A percentile compares a stretch with the other conserved stretches of the same genome.
These are phyloP conservation scores for Cubamyces lactineus DNA, from an alignment of 768 basidiomycete genomes.

Conservation along the genomic window DNA sequence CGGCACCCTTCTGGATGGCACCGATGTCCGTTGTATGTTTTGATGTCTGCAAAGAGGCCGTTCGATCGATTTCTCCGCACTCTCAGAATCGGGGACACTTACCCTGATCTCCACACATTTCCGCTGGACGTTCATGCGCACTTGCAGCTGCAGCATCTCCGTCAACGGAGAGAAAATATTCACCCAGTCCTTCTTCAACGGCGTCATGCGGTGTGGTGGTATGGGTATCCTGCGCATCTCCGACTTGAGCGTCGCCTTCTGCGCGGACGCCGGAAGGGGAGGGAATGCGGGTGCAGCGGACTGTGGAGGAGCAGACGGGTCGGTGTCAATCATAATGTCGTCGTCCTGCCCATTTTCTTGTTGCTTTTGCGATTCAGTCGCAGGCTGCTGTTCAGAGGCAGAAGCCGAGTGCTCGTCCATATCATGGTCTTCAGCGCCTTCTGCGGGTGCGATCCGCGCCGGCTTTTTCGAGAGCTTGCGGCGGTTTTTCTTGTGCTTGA, in stretches of 20 bases:
- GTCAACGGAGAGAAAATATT: conserved; percentile 94
- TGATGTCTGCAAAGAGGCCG: conserved; percentile 66
- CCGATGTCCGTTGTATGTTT: conserved; percentile 93
- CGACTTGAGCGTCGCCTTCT: conserved; percentile 63
- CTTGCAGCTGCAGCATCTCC: conserved; percentile 92
- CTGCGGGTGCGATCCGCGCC: conserved; percentile 22
- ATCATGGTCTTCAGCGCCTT: conserved; percentile 27
- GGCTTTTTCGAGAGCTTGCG: conserved; percentile 48
- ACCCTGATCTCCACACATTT: conserved; percentile 93
- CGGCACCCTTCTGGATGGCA: conserved; percentile 93
- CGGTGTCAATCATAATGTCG: conserved; percentile 62
- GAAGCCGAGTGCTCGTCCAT: conserved; percentile 19
- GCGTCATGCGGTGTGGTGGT: conserved; percentile 97
- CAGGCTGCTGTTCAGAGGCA: conserved; percentile 9
- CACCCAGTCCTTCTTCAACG: conserved; percentile 95
- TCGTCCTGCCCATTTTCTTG: conserved; percentile 49
- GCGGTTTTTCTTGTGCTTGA: conserved; percentile 47
- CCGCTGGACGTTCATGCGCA: conserved; percentile 94
- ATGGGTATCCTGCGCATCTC: conserved; percentile 90
- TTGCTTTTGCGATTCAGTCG: neutral
- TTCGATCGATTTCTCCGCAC: neutral
- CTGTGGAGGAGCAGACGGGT: conserved; percentile 47
- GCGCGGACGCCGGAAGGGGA: conserved; percentile 63
- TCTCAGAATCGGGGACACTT: conserved; percentile 34
- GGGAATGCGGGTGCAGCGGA: conserved; percentile 69